Conservation (phyloP, 768 basidiomycete genomes). For the Amanita muscaria region DNA sequence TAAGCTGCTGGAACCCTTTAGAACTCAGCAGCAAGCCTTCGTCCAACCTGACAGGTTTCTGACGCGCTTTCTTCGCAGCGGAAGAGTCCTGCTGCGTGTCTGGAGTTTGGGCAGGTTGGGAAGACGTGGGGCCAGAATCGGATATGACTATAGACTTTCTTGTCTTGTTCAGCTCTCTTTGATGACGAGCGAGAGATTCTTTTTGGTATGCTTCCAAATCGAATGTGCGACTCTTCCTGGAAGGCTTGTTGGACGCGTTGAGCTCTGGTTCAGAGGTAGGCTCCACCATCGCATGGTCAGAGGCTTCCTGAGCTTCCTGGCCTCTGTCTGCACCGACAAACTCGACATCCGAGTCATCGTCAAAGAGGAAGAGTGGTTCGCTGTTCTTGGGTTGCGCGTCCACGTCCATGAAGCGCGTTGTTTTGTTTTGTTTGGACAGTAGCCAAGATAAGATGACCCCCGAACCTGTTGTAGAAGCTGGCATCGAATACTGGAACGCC, state of each 20-base stretch:
- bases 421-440: slow-evolving; percentile 26
- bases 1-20: slow-evolving; percentile 72
- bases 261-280: no score
- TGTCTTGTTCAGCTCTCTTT: slow-evolving; percentile 38
- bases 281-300: not conserved
- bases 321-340: slow-evolving; percentile 25
- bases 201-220: slow-evolving; percentile 5
- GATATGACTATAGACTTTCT: slow-evolving; percentile 26
- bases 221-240: not conserved
- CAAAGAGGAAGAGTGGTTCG: slow-evolving; percentile 41
- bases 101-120: not conserved
- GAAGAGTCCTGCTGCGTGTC: slow-evolving; percentile 16
- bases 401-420: slow-evolving; percentile 32
- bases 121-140: slow-evolving; percentile 27
- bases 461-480: slow-evolving; percentile 57
- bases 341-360: slow-evolving; percentile 51
- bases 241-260: no score
- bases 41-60: slow-evolving; percentile 55
- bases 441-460: slow-evolving; percentile 13
- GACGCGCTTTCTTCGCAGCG: slow-evolving; percentile 35
- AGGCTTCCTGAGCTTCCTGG: slow-evolving; percentile 24
- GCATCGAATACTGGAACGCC: slow-evolving; percentile 79
- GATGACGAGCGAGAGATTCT: slow-evolving; percentile 38
- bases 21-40: slow-evolving; percentile 65
- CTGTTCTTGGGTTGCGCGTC: slow-evolving; percentile 48